These are phyloP conservation scores for Podospora conica DNA, from an alignment of 495 filamentous ascomycete genomes.

Conservation along the genomic window DNA sequence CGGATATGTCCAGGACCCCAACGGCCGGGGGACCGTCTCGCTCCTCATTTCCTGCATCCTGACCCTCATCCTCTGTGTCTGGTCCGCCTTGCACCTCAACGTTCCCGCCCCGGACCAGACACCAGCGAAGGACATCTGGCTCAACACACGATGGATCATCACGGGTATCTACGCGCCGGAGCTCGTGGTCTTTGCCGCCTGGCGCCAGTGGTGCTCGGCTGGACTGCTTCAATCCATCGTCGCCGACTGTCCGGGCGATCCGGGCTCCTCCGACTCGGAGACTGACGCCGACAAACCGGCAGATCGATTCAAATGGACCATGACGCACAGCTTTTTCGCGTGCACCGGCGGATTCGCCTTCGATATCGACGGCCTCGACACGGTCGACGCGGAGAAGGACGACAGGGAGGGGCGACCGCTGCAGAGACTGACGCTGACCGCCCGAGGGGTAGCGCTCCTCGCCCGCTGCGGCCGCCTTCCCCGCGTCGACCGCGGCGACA, in stretches of 20 bases:
- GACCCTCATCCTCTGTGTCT: conserved; percentile 16
- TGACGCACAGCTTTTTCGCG: conserved; percentile 8
- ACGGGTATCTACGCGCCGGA: conserved; percentile 15
- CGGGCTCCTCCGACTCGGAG: neutral
- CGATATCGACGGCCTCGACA: neutral
- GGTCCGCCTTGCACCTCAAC: conserved; percentile 18
- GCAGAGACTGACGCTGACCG: neutral
- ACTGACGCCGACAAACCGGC: neutral
- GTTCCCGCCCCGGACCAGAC: conserved; percentile 4
- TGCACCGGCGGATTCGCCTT: conserved; percentile 1
- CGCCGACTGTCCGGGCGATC: neutral
- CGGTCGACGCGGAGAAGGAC: neutral
- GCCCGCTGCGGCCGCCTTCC: neutral
- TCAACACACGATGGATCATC: conserved; percentile 14
- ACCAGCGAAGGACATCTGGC: neutral
- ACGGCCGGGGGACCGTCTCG: conserved; percentile 11
- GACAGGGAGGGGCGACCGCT: neutral
- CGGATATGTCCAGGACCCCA: conserved; percentile 7
- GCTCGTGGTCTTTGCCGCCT: conserved; percentile 5
- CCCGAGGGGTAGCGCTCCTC: conserved; percentile 2
- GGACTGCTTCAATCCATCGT: neutral
- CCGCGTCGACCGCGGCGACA: neutral
- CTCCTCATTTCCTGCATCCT: conserved; percentile 11
- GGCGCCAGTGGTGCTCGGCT: neutral
- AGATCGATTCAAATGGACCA: neutral